phyloP scores from a whole-genome alignment of 2,329 filamentous ascomycete genomes.

The Pseudomassariella vexata region DNA sequence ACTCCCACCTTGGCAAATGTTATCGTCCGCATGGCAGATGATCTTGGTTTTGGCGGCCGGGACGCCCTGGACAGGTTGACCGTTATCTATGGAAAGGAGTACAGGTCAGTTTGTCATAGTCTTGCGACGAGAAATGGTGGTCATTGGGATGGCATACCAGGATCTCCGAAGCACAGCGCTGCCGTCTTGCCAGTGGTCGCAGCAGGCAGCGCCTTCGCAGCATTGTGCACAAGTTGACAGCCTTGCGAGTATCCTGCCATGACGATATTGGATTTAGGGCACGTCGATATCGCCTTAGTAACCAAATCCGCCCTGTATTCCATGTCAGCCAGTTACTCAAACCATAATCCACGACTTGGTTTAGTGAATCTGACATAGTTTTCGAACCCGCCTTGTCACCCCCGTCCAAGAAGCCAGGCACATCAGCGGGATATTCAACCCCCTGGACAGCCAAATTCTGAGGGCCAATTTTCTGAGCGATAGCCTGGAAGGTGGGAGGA shows the following conservation, averaged over 20 bases:
- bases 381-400: not conserved
- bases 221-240: slow-evolving; percentile 2
- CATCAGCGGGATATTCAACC: not conserved
- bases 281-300: not conserved
- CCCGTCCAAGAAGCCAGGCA: slow-evolving; percentile 1
- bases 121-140: not conserved
- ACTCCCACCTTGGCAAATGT: slow-evolving; percentile 1
- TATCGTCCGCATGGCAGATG: not conserved
- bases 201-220: slow-evolving; percentile 1
- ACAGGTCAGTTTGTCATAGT: not conserved
- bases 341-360: no score
- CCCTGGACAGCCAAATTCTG: not conserved
- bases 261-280: slow-evolving; percentile 2
- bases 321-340: not conserved
- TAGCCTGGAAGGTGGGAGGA: not conserved
- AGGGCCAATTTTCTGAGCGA: not conserved
- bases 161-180: slow-evolving; percentile 2
- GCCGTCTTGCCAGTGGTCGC: not conserved
- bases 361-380: no score
- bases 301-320: slow-evolving; percentile 2
- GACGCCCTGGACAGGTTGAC: not conserved
- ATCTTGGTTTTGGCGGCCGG: not conserved
- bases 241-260: slow-evolving; percentile 5
- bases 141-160: not conserved
- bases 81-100: not conserved